Percentiles rank a stretch among this genome's conserved stretches.
Conservation (phyloP, 2,329 filamentous ascomycete genomes). For the Fusarium penzigii region DNA sequence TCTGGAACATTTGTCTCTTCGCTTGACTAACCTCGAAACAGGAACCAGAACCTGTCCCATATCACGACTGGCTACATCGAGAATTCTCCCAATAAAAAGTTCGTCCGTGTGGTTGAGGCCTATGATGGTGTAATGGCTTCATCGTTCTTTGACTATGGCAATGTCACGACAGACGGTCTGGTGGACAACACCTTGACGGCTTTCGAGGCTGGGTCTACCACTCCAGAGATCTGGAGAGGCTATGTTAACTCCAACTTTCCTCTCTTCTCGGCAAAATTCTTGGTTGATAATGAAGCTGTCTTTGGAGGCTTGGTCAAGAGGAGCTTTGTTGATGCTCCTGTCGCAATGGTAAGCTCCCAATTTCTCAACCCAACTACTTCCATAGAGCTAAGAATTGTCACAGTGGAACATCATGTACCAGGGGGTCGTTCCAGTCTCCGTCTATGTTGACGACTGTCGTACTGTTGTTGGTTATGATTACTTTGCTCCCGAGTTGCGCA, state of each 20-base stretch:
- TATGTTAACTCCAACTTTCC: constrained; percentile 42
- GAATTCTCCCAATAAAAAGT: constrained; percentile 32
- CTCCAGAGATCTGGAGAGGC: constrained; percentile 32
- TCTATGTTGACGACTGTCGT: constrained; percentile 36
- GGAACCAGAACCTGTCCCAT: constrained; percentile 41
- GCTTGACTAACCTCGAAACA: constrained; percentile 6
- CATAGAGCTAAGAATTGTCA: neutral
- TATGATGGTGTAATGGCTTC: constrained; percentile 30
- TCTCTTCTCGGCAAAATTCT: constrained; percentile 31
- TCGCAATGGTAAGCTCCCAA: constrained; percentile 27
- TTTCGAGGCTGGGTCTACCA: constrained; percentile 13
- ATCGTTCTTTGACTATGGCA: constrained; percentile 38
- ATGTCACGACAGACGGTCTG: constrained; percentile 34
- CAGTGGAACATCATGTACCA: constrained; percentile 42
- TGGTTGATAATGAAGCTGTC: constrained; percentile 27
- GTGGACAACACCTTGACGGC: constrained; percentile 39
- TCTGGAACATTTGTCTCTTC: too few relatives aligned
- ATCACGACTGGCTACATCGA: constrained; percentile 38
- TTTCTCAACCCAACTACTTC: fast-evolving
- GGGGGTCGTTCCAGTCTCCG: constrained; percentile 35
- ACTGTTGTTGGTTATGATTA: constrained; percentile 40
- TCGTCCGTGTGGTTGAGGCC: constrained; percentile 36
- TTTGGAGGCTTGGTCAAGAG: constrained; percentile 26
- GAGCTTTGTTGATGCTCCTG: constrained; percentile 14
- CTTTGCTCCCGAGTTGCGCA: constrained; percentile 29